Base-by-base conservation (phyloP, 2,329 filamentous ascomycete species). In the Colletotrichum tanaceti region DNA sequence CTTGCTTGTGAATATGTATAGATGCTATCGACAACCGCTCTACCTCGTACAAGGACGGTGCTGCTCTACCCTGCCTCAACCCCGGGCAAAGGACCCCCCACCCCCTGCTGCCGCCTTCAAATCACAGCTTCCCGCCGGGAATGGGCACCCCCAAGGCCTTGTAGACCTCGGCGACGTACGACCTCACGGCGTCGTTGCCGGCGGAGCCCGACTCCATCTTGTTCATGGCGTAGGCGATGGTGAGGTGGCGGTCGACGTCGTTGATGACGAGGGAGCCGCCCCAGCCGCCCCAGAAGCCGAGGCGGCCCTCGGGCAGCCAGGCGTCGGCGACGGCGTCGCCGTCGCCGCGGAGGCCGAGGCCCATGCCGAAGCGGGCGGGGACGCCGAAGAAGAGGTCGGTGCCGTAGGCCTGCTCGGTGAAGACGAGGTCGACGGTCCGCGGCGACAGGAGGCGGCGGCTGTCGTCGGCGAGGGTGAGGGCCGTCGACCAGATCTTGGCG, bases 151-250 rank as follows among this genome's bases (percentile, higher is more conserved):
- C 66, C n/a, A 69, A 24, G 6, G 63, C 63, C 46, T 67, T 52
- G 5, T 69, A 67, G 20, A 69, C 14, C n/a, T 65, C 62, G 7
- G 49, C 63, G 28, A 69, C 57, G 20, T 69, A 69, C 5, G 57
- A 24, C 13, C 22, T 44, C 3, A 67, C n/a, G 1, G 63, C 57
- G 3, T 18, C 20, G 6, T 65, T 69, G 7, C 62, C 66, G 6
- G 50, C 50, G 1, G 38, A 4, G 7, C 63, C 63, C 3, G 18
- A n/a, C 0, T 54, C 28, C 80, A 84, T 83, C 62, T 78, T 81
- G 66, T 84, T 84, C 82, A 85, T 84, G 2, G 75, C 73, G 73
- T 85, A 85, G 0, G 74, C 73, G 38, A 85, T 78, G 0, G 83
- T 84, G 66, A 84, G 72, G 18, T 75, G 72, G 2, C 77, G 72